These are phyloP conservation scores for Hanseniaspora lachancei DNA, from an alignment of 805 yeast genomes.

Conservation along the genomic window DNA sequence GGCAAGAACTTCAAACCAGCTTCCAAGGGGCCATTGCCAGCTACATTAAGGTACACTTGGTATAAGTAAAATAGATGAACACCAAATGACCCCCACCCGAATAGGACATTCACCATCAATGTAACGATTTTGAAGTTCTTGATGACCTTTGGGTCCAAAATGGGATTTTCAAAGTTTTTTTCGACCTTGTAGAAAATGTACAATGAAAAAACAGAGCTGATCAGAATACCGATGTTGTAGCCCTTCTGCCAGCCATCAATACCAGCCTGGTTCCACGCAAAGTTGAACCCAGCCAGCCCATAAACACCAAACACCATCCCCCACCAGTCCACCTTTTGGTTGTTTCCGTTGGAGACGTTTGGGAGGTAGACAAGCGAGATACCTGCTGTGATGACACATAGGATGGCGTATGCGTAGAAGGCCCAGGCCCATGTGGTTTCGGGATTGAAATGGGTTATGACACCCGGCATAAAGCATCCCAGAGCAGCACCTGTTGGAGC, in stretches of 20 bases:
- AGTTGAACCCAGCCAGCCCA: constrained; percentile 51
- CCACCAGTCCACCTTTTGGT: constrained; percentile 31
- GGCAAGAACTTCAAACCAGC: constrained; percentile 37
- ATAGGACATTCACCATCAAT: constrained; percentile 37
- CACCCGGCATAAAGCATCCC: constrained; percentile 23
- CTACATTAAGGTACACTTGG: constrained; percentile 37
- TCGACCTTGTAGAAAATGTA: constrained; percentile 39
- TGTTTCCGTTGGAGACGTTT: constrained; percentile 17
- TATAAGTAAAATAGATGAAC: constrained; percentile 56
- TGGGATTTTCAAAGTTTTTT: constrained; percentile 32
- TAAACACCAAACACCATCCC: constrained; percentile 14
- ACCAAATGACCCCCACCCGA: constrained; percentile 74
- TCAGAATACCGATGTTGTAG: constrained; percentile 44
- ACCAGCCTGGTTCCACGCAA: constrained; percentile 68
- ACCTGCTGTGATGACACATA: constrained; percentile 16
- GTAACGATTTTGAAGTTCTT: constrained; percentile 32
- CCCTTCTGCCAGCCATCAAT: constrained; percentile 51
- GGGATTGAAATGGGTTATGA: constrained; percentile 1
- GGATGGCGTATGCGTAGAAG: constrained; percentile 22
- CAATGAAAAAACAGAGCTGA: constrained; percentile 36
- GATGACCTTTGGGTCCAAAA: constrained; percentile 43
- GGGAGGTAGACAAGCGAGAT: constrained; percentile 16
- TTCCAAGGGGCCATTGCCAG: constrained; percentile 36
- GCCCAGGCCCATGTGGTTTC: constrained; percentile 23
- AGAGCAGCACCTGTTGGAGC: constrained; percentile 50